Evolutionary conservation across 164 flowering plant species (phyloP).

Genomic region (Piper betle): DNA sequence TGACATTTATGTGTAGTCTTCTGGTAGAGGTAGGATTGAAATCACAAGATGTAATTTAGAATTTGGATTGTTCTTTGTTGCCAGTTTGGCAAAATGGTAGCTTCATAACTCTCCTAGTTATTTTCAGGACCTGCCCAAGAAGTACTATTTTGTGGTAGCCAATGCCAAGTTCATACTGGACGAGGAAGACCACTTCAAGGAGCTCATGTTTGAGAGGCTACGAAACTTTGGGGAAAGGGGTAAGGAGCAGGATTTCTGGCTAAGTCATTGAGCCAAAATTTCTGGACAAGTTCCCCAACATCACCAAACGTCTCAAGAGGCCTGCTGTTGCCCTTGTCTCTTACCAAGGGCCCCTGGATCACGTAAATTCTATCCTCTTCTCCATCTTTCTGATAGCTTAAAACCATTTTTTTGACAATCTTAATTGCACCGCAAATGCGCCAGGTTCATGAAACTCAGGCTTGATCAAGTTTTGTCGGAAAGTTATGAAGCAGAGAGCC

Average conservation of each 20-base stretch:
- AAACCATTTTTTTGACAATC: neutral
- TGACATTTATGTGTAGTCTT: too few relatives aligned
- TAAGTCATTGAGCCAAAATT: conserved; percentile 91
- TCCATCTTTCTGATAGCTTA: neutral
- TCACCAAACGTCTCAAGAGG: conserved; percentile 58
- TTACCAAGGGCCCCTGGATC: conserved; percentile 86
- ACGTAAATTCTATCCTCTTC: conserved; percentile 35
- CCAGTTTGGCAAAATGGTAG: too few relatives aligned
- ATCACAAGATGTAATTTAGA: too few relatives aligned
- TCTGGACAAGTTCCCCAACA: conserved; percentile 73
- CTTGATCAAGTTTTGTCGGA: conserved; percentile 74
- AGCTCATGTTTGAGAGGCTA: conserved; percentile 64
- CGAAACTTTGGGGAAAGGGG: conserved; percentile 50
- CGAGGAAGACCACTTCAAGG: conserved; percentile 93
- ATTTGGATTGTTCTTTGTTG: too few relatives aligned
- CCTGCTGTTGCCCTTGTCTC: conserved; percentile 98
- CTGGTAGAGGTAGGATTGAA: too few relatives aligned
- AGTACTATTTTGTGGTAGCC: conserved; percentile 74
- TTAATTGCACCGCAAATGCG: neutral
- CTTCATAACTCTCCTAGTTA: neutral
- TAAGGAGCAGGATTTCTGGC: conserved; percentile 86
- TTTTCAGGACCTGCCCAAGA: conserved; percentile 22
- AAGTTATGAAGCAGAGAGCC: conserved; percentile 55
- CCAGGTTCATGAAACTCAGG: conserved; percentile 93
- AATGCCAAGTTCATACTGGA: conserved; percentile 97